Conservation (phyloP, 495 filamentous ascomycete species). For the Sordaria brevicollis region DNA sequence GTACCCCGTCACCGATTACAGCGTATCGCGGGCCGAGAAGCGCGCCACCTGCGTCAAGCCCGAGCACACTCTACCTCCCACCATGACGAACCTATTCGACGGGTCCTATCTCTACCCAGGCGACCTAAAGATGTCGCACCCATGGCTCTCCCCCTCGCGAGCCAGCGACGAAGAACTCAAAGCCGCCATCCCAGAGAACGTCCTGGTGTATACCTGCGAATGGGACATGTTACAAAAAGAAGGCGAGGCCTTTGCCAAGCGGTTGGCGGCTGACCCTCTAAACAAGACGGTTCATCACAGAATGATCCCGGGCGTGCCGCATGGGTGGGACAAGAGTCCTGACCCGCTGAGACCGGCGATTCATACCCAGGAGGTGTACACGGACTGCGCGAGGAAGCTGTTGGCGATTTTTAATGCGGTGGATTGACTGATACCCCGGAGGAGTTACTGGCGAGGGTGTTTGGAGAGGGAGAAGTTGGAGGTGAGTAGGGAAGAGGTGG, state of each 20-base stretch:
- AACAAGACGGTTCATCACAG: slow-evolving; percentile 58
- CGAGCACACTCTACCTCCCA: slow-evolving; percentile 59
- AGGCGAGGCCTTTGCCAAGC: slow-evolving; percentile 54
- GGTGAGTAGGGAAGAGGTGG: not conserved
- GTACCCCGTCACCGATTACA: slow-evolving; percentile 83
- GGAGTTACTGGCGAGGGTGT: not conserved
- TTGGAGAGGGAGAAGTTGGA: not conserved
- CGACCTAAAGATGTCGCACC: slow-evolving; percentile 21
- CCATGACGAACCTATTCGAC: slow-evolving; percentile 81
- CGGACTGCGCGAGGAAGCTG: slow-evolving; percentile 26
- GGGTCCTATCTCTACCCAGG: slow-evolving; percentile 60
- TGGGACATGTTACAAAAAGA: slow-evolving; percentile 85
- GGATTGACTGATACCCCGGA: not conserved
- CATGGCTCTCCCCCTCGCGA: slow-evolving; percentile 28
- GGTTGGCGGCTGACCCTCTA: slow-evolving; percentile 43
- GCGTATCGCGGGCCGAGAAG: slow-evolving; percentile 61
- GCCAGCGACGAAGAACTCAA: slow-evolving; percentile 28
- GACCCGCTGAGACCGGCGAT: slow-evolving; percentile 55
- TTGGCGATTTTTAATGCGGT: slow-evolving; percentile 18
- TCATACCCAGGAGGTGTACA: slow-evolving; percentile 28
- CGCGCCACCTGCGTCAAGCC: slow-evolving; percentile 50
- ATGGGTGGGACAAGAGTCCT: slow-evolving; percentile 83
- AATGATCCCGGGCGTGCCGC: slow-evolving; percentile 60
- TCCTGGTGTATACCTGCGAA: slow-evolving; percentile 68
- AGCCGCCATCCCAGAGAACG: slow-evolving; percentile 37